Evolutionary conservation across 139 green algal species (phyloP), one percentile per base, ranked within the genome.

Genomic region (Chlorella sp.): DNA sequence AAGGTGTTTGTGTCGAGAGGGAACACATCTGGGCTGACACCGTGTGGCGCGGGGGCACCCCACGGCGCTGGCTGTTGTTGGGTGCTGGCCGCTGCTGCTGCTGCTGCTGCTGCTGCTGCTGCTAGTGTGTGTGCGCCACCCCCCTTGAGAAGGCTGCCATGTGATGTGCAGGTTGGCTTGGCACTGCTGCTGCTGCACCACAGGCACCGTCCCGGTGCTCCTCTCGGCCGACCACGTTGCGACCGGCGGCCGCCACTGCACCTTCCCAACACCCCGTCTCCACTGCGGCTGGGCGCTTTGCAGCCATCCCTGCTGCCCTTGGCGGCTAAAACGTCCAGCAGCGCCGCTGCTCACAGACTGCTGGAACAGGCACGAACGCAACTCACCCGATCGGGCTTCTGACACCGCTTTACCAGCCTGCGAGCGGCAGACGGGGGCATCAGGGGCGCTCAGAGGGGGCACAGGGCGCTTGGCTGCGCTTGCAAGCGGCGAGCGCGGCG

Each of bases 361-460:
- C 32, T 24, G 22, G 61, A 64, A 34, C 0, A 64, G 14, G 78
- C 40, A 3, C 40, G 28, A 60, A 36, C 42, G 37, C 42, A 57
- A 57, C 84, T 81, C 84, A 88, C 84, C 84, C 77, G 42, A 76
- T 93, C 91, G 26, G 91, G 91, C 78, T 93, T 93, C 53, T 93
- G 75, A 87, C 91, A 93, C n/a, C 91, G 75, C 88, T 93, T 93
- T 5, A 93, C 71, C 37, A 93, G 87, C 84, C 91, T 88, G 68
- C 84, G 48, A 16, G 30, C 3, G 11, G 18, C 32, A 37, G 0
- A 42, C 2, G 37, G 2, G 34, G 9, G 53, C 4, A 14, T 14
- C 22, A 30, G 83, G 0, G 66, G 4, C n/a, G 5, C 22, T 61
- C 24, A 37, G 37, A 14, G 18, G 37, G 40, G 14, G n/a, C 37